A percentile compares a stretch with the other conserved stretches of the same genome.
phyloP scores from a whole-genome alignment of 202 grass and related monocot species.

The Bolboschoenoplectus hybrid region DNA sequence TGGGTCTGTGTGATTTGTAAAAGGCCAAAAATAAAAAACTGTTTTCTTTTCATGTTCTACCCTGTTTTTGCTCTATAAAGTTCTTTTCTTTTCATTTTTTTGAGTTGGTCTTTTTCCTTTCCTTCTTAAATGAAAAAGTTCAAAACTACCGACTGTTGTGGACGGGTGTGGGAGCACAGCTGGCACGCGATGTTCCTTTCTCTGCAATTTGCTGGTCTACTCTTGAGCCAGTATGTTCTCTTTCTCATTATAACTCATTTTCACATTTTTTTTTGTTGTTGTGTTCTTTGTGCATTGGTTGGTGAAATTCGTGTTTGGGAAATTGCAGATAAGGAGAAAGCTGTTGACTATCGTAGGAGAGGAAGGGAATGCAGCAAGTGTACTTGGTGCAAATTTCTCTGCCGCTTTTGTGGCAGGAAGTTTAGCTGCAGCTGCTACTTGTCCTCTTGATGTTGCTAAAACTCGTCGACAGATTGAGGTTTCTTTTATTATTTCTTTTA shows the following conservation, averaged over 20 bases:
- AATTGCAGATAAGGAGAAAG: conserved; percentile 66
- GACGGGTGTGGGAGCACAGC: conserved; percentile 95
- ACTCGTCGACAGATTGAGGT: conserved; percentile 98
- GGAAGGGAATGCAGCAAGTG: conserved; percentile 63
- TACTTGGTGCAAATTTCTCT: conserved; percentile 87
- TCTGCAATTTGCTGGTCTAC: conserved; percentile 97
- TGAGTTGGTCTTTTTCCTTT: background rate
- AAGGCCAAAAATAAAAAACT: too few relatives aligned
- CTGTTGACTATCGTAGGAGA: conserved; percentile 79
- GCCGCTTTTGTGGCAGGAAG: conserved; percentile 94
- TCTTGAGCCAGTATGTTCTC: conserved; percentile 71
- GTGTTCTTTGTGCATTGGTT: background rate
- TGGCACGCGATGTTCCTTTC: conserved; percentile 95
- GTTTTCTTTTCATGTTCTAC: background rate
- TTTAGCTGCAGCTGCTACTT: conserved; percentile 89
- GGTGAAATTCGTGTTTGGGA: background rate
- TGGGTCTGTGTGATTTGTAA: conserved; percentile 4
- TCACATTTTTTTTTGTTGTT: background rate
- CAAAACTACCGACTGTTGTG: conserved; percentile 83
- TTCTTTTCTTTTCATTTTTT: background rate
- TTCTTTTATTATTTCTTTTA: conserved; percentile 32
- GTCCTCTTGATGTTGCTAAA: conserved; percentile 96
- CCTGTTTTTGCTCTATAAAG: background rate
- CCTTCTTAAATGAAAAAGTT: conserved; percentile 45
- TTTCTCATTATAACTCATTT: conserved; percentile 3